Conservation (phyloP, 2,329 filamentous ascomycete species). For the Claviceps spartinae region DNA sequence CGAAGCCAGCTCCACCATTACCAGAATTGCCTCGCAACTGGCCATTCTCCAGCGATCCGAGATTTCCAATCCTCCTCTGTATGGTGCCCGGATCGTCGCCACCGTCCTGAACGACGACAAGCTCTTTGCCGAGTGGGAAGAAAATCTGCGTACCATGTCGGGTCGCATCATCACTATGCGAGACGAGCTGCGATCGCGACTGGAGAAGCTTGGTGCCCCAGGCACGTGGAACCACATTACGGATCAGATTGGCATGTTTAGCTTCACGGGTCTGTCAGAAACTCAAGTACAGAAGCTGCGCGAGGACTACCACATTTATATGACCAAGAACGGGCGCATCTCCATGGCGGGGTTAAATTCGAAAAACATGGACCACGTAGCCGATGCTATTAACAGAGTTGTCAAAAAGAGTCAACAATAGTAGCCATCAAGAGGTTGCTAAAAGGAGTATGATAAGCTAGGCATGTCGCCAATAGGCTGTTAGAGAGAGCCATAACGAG, state of each 20-base stretch:
- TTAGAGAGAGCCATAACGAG: no score
- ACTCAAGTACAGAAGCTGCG: constrained; percentile 59
- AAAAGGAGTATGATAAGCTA: not conserved
- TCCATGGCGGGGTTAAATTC: constrained; percentile 97
- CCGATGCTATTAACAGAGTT: constrained; percentile 74
- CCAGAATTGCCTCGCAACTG: constrained; percentile 71
- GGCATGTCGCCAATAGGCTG: not conserved
- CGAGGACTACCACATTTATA: constrained; percentile 64
- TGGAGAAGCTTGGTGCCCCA: constrained; percentile 75
- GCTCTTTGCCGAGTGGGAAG: constrained; percentile 85
- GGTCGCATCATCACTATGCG: constrained; percentile 93
- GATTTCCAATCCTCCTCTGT: constrained; percentile 92
- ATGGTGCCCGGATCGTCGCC: constrained; percentile 80
- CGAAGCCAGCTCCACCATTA: constrained; percentile 47
- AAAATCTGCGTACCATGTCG: constrained; percentile 83
- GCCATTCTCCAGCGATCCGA: constrained; percentile 92
- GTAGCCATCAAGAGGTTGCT: not conserved
- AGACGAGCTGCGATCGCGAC: constrained; percentile 57
- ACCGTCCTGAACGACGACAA: constrained; percentile 68
- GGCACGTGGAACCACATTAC: constrained; percentile 96
- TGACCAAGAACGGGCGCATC: constrained; percentile 96
- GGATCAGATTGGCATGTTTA: constrained; percentile 99
- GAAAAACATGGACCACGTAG: constrained; percentile 84
- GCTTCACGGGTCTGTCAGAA: constrained; percentile 71
- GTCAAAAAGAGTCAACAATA: constrained; percentile 32